phyloP scores from a whole-genome alignment of 73 alveolate genomes.

The Durusdinium trenchii region DNA sequence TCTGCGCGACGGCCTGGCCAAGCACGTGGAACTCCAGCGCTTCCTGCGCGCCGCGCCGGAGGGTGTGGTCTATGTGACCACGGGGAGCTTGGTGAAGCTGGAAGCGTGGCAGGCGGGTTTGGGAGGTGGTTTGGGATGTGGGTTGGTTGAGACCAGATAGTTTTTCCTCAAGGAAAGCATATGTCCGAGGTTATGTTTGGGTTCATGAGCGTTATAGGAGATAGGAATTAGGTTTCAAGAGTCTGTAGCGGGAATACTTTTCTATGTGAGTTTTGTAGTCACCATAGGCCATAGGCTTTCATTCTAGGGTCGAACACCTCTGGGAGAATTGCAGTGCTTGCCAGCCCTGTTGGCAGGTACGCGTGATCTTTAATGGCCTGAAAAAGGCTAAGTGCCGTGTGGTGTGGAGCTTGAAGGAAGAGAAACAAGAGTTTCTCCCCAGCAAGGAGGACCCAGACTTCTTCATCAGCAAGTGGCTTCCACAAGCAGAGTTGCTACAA shows the following conservation, averaged over 20 bases:
- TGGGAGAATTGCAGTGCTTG: not conserved
- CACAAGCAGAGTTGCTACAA: slow-evolving; percentile 64
- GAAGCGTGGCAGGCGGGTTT: slow-evolving; percentile 63
- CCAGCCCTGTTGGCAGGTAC: not conserved
- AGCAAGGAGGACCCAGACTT: slow-evolving; percentile 51
- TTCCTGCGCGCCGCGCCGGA: not conserved
- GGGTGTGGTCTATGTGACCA: slow-evolving; percentile 35
- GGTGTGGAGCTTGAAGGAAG: slow-evolving; percentile 75
- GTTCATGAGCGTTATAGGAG: no score
- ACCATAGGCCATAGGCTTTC: not conserved
- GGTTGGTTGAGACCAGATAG: not conserved
- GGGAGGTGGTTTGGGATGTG: not conserved
- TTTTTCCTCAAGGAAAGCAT: no score
- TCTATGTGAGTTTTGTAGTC: not conserved
- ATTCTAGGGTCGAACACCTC: not conserved
- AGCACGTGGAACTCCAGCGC: not conserved
- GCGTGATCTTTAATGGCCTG: slow-evolving; percentile 48
- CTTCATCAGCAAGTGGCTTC: slow-evolving; percentile 77
- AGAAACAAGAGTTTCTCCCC: not conserved
- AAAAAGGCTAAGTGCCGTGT: slow-evolving; percentile 32
- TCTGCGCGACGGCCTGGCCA: slow-evolving; percentile 27
- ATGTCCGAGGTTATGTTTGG: no score
- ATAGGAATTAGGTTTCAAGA: no score
- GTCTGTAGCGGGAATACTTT: not conserved
- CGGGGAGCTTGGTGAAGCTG: slow-evolving; percentile 86